A percentile compares a stretch with the other conserved stretches of the same genome.
phyloP scores from a whole-genome alignment of 1,139 yeast genomes.

The Spencermartinsiella ligniputridi region DNA sequence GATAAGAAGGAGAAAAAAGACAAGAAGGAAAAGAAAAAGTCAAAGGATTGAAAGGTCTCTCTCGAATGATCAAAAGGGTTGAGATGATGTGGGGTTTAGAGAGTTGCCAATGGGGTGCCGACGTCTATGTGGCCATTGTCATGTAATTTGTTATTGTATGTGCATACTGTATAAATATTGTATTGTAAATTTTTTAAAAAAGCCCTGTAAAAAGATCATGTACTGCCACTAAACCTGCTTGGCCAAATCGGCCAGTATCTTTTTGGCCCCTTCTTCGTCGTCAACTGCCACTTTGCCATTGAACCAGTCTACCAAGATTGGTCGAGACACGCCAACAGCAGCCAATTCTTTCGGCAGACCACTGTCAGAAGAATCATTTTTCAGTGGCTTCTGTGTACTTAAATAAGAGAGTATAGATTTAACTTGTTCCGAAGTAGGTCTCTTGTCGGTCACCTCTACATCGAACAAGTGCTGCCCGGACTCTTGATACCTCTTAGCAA shows the following conservation, averaged over 20 bases:
- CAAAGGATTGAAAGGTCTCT: constrained; percentile 2
- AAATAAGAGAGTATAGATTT: constrained; percentile 21
- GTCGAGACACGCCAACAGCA: constrained; percentile 22
- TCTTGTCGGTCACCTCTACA: constrained; percentile 30
- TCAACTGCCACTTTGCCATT: constrained; percentile 35
- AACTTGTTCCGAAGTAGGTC: constrained; percentile 33
- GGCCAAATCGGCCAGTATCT: constrained; percentile 28
- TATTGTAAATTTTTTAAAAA: constrained; percentile 1
- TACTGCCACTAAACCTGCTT: constrained; percentile 5
- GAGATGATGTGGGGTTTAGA: too few species aligned
- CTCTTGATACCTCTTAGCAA: constrained; percentile 23
- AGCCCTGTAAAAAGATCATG: not conserved
- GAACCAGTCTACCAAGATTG: constrained; percentile 36
- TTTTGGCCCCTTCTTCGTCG: constrained; percentile 37
- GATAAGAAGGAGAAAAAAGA: constrained; percentile 25
- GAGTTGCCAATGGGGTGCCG: too few species aligned
- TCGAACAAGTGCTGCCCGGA: constrained; percentile 28
- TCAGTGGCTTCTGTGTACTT: constrained; percentile 2
- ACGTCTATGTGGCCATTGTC: too few species aligned
- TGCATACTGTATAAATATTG: constrained; percentile 6
- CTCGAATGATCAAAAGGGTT: too few species aligned
- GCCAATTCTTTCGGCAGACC: constrained; percentile 1
- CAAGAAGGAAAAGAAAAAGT: constrained; percentile 18
- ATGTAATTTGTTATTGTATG: constrained; percentile 9
- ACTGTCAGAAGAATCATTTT: constrained; percentile 2